These are phyloP conservation scores for Anaeramoeba ignava DNA, from an alignment of 78 protist genomes.

Conservation along the genomic window DNA sequence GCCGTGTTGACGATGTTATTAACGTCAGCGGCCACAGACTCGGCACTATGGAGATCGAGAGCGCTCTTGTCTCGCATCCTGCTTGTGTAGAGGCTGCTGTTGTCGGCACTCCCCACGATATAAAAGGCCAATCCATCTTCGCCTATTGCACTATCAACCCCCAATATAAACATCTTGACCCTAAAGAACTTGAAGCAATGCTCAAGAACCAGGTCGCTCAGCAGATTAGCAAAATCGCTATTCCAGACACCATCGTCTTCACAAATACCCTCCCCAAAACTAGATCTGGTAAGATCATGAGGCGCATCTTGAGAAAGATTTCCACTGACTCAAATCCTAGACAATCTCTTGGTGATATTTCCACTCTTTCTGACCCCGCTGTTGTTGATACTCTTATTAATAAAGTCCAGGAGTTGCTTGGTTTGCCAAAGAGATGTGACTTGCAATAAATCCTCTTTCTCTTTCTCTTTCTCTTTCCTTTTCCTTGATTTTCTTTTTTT, in stretches of 20 bases:
- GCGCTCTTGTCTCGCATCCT: constrained; percentile 43
- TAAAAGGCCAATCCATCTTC: constrained; percentile 63
- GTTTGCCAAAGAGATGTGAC: too few species aligned
- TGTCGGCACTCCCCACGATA: constrained; percentile 68
- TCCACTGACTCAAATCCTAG: constrained; percentile 18
- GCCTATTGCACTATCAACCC: background rate
- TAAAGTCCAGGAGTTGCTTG: too few species aligned
- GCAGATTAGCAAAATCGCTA: constrained; percentile 46
- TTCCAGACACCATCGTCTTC: constrained; percentile 35
- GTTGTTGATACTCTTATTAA: constrained; percentile 28
- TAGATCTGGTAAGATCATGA: constrained; percentile 71
- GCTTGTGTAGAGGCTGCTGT: constrained; percentile 68
- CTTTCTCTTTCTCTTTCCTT: too few species aligned
- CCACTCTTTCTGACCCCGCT: constrained; percentile 64
- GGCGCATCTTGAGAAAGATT: constrained; percentile 69
- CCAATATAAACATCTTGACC: constrained; percentile 34
- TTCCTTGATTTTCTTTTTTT: too few species aligned
- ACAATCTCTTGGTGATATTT: constrained; percentile 42
- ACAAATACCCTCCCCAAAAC: constrained; percentile 66
- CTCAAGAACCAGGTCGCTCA: constrained; percentile 49
- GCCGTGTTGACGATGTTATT: constrained; percentile 80
- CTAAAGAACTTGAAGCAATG: constrained; percentile 20
- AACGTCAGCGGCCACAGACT: constrained; percentile 87
- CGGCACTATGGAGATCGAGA: constrained; percentile 86
- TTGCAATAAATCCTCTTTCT: too few species aligned